Evolutionary conservation across 164 flowering plant species (phyloP).

Genomic region (Annona squamosa): DNA sequence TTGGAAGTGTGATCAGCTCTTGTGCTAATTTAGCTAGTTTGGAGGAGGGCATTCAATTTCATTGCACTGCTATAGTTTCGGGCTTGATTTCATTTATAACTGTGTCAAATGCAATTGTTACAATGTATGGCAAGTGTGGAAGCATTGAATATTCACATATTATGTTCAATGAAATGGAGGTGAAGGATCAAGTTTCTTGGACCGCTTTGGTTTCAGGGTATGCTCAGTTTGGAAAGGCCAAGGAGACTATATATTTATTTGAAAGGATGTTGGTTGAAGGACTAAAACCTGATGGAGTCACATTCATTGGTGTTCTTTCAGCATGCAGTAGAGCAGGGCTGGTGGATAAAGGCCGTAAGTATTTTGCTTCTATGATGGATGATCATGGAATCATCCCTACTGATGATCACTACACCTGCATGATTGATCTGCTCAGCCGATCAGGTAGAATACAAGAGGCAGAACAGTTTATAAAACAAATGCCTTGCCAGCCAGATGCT

Average conservation of each 20-base stretch:
- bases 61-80: constrained; percentile 49
- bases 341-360: constrained; percentile 53
- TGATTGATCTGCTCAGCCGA: constrained; percentile 79
- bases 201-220: constrained; percentile 75
- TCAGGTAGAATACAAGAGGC: constrained; percentile 79
- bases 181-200: constrained; percentile 82
- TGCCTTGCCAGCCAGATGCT: constrained; percentile 73
- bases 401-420: constrained; percentile 75
- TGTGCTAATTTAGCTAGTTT: constrained; percentile 81
- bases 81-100: constrained; percentile 51
- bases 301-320: constrained; percentile 75
- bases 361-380: constrained; percentile 54
- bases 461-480: constrained; percentile 48
- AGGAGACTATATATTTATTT: constrained; percentile 55
- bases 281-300: constrained; percentile 73
- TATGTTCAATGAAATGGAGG: constrained; percentile 58
- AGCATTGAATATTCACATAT: constrained; percentile 42
- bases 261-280: constrained; percentile 59
- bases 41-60: constrained; percentile 84
- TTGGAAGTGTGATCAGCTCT: constrained; percentile 82
- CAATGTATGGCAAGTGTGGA: constrained; percentile 82
- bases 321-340: constrained; percentile 92
- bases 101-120: constrained; percentile 74
- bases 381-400: constrained; percentile 48
- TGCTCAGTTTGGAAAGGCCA: constrained; percentile 81